Percentiles rank a stretch among this genome's conserved stretches.
Evolutionary conservation across 768 basidiomycete species (phyloP).

Genomic region (Piloderma croceum): DNA sequence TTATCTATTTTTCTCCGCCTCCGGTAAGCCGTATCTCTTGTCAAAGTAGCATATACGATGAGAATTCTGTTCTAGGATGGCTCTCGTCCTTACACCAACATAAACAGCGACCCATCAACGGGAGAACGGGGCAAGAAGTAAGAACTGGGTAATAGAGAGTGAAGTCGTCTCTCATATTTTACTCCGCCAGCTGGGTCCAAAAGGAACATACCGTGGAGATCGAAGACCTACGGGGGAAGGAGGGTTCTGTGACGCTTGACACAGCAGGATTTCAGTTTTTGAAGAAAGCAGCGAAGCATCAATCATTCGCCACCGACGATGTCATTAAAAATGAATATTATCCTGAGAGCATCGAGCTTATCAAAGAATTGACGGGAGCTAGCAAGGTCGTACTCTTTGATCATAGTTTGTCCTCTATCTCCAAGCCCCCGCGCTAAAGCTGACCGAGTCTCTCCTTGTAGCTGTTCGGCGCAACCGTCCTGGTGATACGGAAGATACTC

Average conservation of each 20-base stretch:
- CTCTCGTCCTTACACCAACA: constrained; percentile 32
- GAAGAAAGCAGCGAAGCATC: constrained; percentile 36
- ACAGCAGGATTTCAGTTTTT: constrained; percentile 47
- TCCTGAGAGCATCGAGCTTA: constrained; percentile 50
- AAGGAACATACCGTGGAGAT: constrained; percentile 32
- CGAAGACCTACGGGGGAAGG: constrained; percentile 51
- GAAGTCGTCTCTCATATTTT: too few species aligned
- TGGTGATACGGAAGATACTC: constrained; percentile 27
- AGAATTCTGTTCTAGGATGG: too few species aligned
- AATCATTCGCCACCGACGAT: constrained; percentile 43
- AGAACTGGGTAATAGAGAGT: constrained; percentile 38
- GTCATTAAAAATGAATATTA: constrained; percentile 55
- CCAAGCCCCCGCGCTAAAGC: constrained; percentile 1
- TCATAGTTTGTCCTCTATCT: constrained; percentile 42
- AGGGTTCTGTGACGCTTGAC: constrained; percentile 40
- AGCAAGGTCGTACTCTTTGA: constrained; percentile 58
- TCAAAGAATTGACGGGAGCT: constrained; percentile 58
- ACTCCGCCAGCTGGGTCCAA: constrained; percentile 12
- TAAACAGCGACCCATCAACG: constrained; percentile 32
- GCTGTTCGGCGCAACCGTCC: constrained; percentile 45
- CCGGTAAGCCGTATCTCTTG: too few species aligned
- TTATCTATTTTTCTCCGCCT: too few species aligned
- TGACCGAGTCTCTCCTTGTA: constrained; percentile 9
- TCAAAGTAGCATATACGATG: too few species aligned
- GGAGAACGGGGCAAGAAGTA: constrained; percentile 28